phyloP scores from a whole-genome alignment of 78 protist genomes.

The Dictyostelium capitatum region DNA sequence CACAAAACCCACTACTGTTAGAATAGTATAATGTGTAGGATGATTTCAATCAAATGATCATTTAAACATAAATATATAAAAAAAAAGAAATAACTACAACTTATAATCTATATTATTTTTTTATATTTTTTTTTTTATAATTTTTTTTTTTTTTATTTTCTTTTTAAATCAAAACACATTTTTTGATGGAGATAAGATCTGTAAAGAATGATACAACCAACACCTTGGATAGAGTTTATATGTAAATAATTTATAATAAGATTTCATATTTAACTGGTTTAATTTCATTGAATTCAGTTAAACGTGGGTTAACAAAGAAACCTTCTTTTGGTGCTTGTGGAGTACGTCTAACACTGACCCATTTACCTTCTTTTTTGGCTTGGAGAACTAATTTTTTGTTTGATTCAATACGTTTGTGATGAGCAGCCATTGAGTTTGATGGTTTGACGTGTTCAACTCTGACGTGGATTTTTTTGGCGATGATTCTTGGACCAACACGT shows the following conservation, averaged over 20 bases:
- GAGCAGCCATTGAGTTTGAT: slow-evolving; percentile 95
- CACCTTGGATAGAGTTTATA: not conserved
- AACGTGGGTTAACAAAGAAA: slow-evolving; percentile 81
- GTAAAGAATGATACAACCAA: not conserved
- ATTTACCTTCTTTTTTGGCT: slow-evolving; percentile 41
- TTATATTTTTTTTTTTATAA: not conserved
- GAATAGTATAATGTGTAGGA: too few relatives aligned
- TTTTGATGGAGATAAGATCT: too few relatives aligned
- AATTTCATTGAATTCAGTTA: slow-evolving; percentile 65
- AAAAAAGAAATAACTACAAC: slow-evolving; percentile 9
- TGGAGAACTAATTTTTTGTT: slow-evolving; percentile 15
- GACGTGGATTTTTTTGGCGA: slow-evolving; percentile 98
- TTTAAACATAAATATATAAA: too few relatives aligned
- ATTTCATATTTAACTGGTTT: slow-evolving; percentile 73
- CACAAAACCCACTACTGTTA: too few relatives aligned
- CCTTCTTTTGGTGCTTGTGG: slow-evolving; percentile 76
- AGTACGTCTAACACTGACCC: not conserved
- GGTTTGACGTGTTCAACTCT: slow-evolving; percentile 99
- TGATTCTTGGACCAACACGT: slow-evolving; percentile 95
- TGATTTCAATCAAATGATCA: too few relatives aligned
- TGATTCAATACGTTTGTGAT: slow-evolving; percentile 88
- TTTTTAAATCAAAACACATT: slow-evolving; percentile 7
- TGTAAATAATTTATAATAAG: slow-evolving; percentile 41
- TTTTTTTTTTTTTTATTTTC: not conserved
- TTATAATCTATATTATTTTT: too few relatives aligned